Conservation (phyloP, 2,329 filamentous ascomycete genomes). For the Pseudocercospora cruenta region DNA sequence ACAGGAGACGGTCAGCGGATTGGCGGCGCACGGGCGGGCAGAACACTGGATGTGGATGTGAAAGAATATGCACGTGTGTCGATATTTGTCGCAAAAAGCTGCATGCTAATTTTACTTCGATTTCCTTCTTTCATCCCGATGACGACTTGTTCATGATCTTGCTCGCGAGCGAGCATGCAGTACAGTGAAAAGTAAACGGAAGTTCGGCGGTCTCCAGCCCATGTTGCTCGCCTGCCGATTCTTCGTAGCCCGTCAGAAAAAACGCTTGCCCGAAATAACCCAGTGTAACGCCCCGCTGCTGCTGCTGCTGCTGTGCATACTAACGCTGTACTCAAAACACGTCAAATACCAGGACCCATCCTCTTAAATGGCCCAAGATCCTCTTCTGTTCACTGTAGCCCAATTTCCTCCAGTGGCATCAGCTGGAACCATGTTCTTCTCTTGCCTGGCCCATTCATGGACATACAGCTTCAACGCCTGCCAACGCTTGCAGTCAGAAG, state of each 20-base stretch:
- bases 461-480: conserved; percentile 82
- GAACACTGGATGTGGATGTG: no score
- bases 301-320: neutral
- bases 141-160: neutral
- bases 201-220: neutral
- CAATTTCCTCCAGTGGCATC: conserved; percentile 40
- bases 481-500: conserved; percentile 72
- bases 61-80: no score
- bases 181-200: neutral
- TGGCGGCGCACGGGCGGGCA: no score
- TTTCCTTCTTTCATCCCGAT: neutral
- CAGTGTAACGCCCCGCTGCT: neutral
- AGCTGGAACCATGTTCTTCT: conserved; percentile 65
- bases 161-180: neutral
- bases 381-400: conserved; percentile 51
- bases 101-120: neutral
- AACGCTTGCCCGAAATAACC: conserved; percentile 1
- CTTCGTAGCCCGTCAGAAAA: neutral
- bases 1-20: no score
- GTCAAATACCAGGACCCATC: neutral
- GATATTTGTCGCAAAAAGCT: neutral
- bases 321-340: neutral
- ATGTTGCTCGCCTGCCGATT: neutral
- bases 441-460: conserved; percentile 84
- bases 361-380: conserved; percentile 50